These are phyloP conservation scores for Fusarium bulbicola DNA, from an alignment of 2,329 filamentous ascomycete species.

Conservation along the genomic window DNA sequence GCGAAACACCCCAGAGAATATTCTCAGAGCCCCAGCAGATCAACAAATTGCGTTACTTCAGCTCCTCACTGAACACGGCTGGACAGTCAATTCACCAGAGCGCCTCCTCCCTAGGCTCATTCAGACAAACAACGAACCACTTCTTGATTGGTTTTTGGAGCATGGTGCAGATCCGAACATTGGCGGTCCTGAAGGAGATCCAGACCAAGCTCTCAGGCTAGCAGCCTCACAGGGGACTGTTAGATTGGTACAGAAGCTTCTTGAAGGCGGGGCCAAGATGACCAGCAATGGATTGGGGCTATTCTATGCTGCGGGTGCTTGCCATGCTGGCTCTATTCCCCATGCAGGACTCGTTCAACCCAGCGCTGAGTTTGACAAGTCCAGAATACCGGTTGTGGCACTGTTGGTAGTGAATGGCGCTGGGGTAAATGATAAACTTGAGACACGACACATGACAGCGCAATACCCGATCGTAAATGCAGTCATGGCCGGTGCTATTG, in stretches of 20 bases:
- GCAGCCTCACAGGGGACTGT: constrained; percentile 19
- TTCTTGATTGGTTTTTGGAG: constrained; percentile 33
- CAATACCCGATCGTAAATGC: constrained; percentile 31
- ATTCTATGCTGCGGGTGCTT: constrained; percentile 22
- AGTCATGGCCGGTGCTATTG: constrained; percentile 28
- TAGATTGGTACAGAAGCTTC: constrained; percentile 18
- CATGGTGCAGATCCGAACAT: constrained; percentile 33
- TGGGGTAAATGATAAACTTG: constrained; percentile 10
- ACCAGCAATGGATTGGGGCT: constrained; percentile 22
- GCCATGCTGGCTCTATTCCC: not conserved
- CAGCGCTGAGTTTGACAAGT: constrained; percentile 10
- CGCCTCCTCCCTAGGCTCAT: constrained; percentile 16
- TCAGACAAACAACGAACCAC: not conserved
- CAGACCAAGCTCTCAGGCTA: constrained; percentile 11
- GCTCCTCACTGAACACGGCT: constrained; percentile 14
- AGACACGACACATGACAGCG: constrained; percentile 10
- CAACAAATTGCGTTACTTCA: constrained; percentile 15
- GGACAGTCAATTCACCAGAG: constrained; percentile 20
- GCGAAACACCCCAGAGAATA: not conserved
- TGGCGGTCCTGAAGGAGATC: constrained; percentile 12
- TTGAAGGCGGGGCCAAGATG: constrained; percentile 22
- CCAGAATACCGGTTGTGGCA: constrained; percentile 31
- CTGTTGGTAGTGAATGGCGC: constrained; percentile 22
- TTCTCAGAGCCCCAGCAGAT: constrained; percentile 13
- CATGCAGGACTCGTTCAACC: not conserved